phyloP scores from a whole-genome alignment of 768 basidiomycete species.

The Leccinum arenicola region DNA sequence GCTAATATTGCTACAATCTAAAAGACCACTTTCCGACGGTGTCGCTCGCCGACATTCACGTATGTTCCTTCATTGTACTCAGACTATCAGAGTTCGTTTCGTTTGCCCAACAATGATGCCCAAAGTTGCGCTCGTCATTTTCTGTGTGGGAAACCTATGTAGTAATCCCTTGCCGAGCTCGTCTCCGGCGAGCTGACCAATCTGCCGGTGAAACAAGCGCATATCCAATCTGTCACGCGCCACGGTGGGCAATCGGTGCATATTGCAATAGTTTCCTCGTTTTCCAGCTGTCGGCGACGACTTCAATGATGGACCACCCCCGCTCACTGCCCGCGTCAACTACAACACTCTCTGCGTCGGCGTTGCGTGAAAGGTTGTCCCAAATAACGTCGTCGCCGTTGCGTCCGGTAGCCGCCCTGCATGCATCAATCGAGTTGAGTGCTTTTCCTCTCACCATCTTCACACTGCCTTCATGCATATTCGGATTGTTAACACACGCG shows the following conservation, averaged over 20 bases:
- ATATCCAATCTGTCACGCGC: background rate
- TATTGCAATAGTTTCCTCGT: background rate
- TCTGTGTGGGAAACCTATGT: too few species aligned
- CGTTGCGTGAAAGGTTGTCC: slow-evolving; percentile 61
- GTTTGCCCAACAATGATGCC: too few species aligned
- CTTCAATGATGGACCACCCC: slow-evolving; percentile 32
- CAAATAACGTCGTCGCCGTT: slow-evolving; percentile 57
- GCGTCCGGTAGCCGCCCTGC: slow-evolving; percentile 60
- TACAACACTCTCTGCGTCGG: slow-evolving; percentile 56
- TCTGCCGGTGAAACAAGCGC: background rate
- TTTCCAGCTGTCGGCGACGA: slow-evolving; percentile 1
- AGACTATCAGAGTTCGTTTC: too few species aligned
- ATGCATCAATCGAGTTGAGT: slow-evolving; percentile 73
- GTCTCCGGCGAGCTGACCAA: background rate
- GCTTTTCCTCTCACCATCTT: background rate
- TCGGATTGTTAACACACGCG: slow-evolving; percentile 1
- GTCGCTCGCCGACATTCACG: too few species aligned
- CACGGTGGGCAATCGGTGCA: background rate
- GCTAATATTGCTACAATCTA: too few species aligned
- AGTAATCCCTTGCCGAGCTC: too few species aligned
- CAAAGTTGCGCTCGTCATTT: too few species aligned
- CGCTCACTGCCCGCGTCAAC: slow-evolving; percentile 37
- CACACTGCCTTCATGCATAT: background rate
- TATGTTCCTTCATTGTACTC: too few species aligned
- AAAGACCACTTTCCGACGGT: too few species aligned